phyloP scores from a whole-genome alignment of 129 eudicot genomes.

The Ambrosia artemisiifolia region DNA sequence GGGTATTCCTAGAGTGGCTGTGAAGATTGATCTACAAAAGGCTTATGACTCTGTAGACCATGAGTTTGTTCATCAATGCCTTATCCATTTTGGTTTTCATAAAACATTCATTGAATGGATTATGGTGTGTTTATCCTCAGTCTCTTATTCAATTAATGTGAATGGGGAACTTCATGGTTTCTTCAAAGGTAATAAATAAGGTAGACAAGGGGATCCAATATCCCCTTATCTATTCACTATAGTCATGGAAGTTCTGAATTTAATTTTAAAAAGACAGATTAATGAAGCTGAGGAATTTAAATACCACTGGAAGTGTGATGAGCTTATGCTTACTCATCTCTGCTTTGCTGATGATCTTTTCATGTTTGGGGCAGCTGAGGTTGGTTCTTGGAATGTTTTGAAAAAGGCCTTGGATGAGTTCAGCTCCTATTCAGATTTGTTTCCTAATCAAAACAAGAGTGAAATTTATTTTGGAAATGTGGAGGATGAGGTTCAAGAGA shows the following conservation, averaged over 20 bases:
- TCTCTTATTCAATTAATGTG: background rate
- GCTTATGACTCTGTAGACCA: background rate
- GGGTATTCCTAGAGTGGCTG: background rate
- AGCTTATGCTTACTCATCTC: background rate
- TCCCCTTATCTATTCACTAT: no score
- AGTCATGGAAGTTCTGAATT: no score
- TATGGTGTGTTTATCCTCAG: background rate
- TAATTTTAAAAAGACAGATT: no score
- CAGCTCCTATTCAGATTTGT: background rate
- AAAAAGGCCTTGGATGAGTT: background rate
- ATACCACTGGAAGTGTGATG: background rate
- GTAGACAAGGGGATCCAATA: no score
- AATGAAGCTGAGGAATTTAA: no score
- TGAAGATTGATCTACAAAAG: background rate
- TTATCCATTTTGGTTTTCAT: background rate
- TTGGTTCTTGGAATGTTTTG: no score
- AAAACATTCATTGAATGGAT: background rate
- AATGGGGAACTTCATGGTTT: background rate
- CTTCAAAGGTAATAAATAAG: background rate
- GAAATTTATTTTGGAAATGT: background rate
- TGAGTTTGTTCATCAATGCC: background rate
- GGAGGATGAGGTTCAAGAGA: no score
- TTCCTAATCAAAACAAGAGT: background rate
- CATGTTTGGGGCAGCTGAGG: background rate
- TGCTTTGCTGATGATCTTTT: background rate